Conservation (phyloP, 805 yeast genomes). For the Candida pseudoglaebosa region DNA sequence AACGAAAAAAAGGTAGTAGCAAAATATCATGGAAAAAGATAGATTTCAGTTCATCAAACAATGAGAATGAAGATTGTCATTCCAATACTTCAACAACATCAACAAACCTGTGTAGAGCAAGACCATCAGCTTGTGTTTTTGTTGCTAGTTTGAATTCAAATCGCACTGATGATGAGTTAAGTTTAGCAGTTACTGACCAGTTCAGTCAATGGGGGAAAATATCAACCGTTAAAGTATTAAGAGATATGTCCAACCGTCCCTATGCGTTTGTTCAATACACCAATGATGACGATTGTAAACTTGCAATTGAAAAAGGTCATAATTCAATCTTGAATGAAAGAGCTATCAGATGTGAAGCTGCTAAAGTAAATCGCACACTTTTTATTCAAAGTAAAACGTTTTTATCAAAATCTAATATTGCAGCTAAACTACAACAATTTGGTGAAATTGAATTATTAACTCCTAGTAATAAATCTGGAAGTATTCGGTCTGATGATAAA, state of each 20-base stretch:
- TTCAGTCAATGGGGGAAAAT: constrained; percentile 70
- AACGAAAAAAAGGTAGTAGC: background rate
- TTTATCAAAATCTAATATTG: constrained; percentile 30
- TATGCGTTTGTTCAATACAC: constrained; percentile 90
- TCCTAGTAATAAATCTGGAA: constrained; percentile 34
- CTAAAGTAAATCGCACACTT: constrained; percentile 85
- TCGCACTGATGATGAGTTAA: constrained; percentile 66
- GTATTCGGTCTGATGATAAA: constrained; percentile 11
- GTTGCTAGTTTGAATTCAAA: constrained; percentile 76
- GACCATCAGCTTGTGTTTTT: constrained; percentile 84
- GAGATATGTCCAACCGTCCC: constrained; percentile 79
- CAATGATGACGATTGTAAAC: constrained; percentile 62
- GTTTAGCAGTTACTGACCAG: constrained; percentile 62
- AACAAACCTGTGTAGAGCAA: constrained; percentile 32
- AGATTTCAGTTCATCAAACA: background rate
- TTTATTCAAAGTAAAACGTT: constrained; percentile 42
- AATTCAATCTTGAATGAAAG: constrained; percentile 68
- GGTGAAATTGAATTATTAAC: constrained; percentile 77
- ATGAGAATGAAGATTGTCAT: background rate
- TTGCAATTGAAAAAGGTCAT: constrained; percentile 67
- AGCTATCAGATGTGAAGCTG: constrained; percentile 81
- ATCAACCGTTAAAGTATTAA: constrained; percentile 71
- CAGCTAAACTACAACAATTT: constrained; percentile 41
- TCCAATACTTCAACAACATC: background rate
- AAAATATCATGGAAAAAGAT: background rate